Base-by-base conservation (phyloP, 148 eudicot species). In the Vaccinium darrowii region DNA sequence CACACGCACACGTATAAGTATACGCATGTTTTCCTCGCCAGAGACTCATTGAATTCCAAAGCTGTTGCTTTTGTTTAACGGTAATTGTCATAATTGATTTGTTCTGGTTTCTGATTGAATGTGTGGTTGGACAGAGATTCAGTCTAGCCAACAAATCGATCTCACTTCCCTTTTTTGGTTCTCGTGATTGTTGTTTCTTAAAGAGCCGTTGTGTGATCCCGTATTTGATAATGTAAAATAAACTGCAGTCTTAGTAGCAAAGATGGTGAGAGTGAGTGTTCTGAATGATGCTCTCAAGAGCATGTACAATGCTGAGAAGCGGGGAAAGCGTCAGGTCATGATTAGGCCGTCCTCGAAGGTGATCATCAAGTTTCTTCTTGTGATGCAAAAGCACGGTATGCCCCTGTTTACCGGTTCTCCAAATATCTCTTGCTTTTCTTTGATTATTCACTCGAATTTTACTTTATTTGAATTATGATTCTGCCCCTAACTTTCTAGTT, bases 231-330 rank as follows among this genome's bases (percentile, higher is more conserved):
- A 21, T 50, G 13, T 14, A 12, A 23, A 23, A 23, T 67, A 14
- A 63, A 27, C 15, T 36, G 80, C 86, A 88, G 90, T 67, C 75
- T 76, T 5, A 53, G 53, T 82, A 83, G 87, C 87, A 39, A 89
- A 88, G 65, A 94, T 94, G 98, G 95, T 92, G 92, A 94, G 96
- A 89, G 88, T 94, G 69, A 94, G 96, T 85, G 98, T 94, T 57
- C 82, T 94, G 88, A 94, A 93, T 88, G 98, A 94, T 90, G 98
- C 98, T 88, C 96, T 94, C 27, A 93, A 94, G 92, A 88, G 91
- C 88, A 94, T 94, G 98, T 94, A 93, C 88, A 94, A 94, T 90
- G 98, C 98, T 1, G 98, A 94, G 90, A 94, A 94, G 91, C 80
- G 94, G 7, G 98, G 98, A n/a, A 93, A 94, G 89, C 92, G 98